Evolutionary conservation across 2,329 filamentous ascomycete species (phyloP).

Genomic region (Colletotrichum sp.): DNA sequence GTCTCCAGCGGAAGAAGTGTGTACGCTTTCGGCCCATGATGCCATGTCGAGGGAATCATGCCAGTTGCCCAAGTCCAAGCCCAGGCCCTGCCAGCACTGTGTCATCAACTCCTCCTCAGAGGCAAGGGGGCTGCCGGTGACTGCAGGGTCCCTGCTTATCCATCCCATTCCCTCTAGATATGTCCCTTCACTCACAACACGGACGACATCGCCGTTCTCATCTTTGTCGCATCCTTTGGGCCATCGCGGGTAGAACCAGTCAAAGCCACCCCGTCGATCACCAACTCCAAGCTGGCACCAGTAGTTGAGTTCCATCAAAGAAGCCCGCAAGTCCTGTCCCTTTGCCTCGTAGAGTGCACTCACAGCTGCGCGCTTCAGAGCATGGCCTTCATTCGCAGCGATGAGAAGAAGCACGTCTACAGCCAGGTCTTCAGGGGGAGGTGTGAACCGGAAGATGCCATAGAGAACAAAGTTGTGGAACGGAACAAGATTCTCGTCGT

Average conservation of each 20-base stretch:
- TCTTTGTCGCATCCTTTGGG: constrained; percentile 75
- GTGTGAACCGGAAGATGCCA: constrained; percentile 79
- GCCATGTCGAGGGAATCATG: constrained; percentile 44
- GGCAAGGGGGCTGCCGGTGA: constrained; percentile 39
- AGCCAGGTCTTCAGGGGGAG: constrained; percentile 70
- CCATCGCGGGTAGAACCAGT: constrained; percentile 87
- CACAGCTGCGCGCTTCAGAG: constrained; percentile 71
- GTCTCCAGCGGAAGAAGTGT: constrained; percentile 24
- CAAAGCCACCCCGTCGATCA: constrained; percentile 83
- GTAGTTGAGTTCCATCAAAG: constrained; percentile 85
- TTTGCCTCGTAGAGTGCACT: constrained; percentile 73
- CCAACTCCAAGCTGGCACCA: constrained; percentile 98
- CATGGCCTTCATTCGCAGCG: constrained; percentile 88
- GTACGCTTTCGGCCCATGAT: constrained; percentile 39
- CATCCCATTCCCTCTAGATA: constrained; percentile 81
- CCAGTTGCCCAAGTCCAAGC: constrained; percentile 66
- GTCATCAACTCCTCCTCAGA: constrained; percentile 67
- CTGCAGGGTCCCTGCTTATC: constrained; percentile 66
- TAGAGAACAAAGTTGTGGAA: constrained; percentile 77
- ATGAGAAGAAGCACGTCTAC: constrained; percentile 82
- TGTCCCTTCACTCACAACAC: constrained; percentile 82
- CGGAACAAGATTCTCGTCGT: constrained; percentile 84
- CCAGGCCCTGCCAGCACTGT: constrained; percentile 73
- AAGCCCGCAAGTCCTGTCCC: constrained; percentile 76
- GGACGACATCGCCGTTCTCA: constrained; percentile 68